Base-by-base conservation (phyloP, 2,329 filamentous ascomycete genomes). In the Ophiostoma tasmaniense region DNA sequence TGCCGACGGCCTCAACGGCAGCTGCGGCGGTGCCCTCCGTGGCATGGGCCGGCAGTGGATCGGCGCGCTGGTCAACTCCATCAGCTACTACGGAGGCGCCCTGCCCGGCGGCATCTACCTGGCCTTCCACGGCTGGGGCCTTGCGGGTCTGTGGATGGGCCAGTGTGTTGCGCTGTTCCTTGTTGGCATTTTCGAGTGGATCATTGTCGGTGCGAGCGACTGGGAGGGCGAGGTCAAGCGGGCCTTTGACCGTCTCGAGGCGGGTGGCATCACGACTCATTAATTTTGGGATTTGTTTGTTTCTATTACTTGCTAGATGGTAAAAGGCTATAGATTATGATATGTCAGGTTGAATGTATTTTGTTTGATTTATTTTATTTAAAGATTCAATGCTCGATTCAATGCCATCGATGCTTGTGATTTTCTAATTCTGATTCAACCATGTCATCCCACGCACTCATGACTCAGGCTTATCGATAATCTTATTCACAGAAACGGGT, bases 21-120 rank as follows among this genome's bases (percentile, higher is more conserved):
- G 87, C 70, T 96, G 92, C 75, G 92, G 93, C 1, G 92, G 93
- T 1, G 87, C 88, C 25, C 79, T 96, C 17, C 80, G 92, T 72
- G 93, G 92, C 0, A 95, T 94, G 91, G 93, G 92, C 2, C 81
- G 90, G 68, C 92, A 96, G 77, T 92, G 93, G 82, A 84, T 96
- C 66, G 93, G 93, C 17, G 92, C 92, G 1, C 80, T 87, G 1
- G 91, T 96, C 67, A 96, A 96, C 76, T 81, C 93, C 20, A 78
- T 93, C 22, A 92, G 89, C 75, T 96, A 96, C 77, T 96, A 96
- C 76, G 87, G 88, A 72, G 91, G 90, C 70, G 92, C 92, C 0
- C 77, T 96, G 68, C 92, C 92, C 0, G 80, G 89, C n/a, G 92
- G 92, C 0, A 91, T 96, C 68, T 95, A 87, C 79, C 85, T 96